phyloP scores from a whole-genome alignment of 129 eudicot species.

The Flaveria trinervia region DNA sequence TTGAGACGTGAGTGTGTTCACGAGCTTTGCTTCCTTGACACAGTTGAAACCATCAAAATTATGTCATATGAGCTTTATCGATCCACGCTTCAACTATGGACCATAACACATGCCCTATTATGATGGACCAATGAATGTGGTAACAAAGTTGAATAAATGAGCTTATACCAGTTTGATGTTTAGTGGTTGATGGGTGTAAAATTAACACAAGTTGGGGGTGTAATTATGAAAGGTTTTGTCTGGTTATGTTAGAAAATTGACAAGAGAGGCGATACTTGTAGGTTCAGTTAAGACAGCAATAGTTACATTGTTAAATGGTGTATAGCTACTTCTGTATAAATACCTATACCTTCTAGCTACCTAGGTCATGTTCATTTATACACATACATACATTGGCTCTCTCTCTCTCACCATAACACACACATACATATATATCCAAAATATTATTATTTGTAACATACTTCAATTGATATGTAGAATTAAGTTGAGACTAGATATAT shows the following conservation, averaged over 20 bases:
- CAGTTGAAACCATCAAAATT: no score
- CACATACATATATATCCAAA: no score
- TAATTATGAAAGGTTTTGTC: constrained; percentile 40
- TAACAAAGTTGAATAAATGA: constrained; percentile 35
- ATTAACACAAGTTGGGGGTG: constrained; percentile 42
- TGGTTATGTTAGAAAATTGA: constrained; percentile 40
- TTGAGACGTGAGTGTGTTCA: no score
- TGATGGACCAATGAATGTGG: constrained; percentile 37
- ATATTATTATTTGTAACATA: no score
- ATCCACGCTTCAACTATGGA: no score
- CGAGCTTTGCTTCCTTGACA: no score
- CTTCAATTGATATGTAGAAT: no score
- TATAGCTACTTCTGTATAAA: constrained; percentile 42
- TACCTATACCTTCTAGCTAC: constrained; percentile 37
- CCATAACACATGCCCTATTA: no score
- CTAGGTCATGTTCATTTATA: constrained; percentile 40
- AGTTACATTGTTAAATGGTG: constrained; percentile 40
- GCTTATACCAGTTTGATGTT: constrained; percentile 41
- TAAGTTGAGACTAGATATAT: no score
- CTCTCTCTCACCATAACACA: neutral
- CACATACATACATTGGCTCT: neutral
- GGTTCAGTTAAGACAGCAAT: constrained; percentile 46
- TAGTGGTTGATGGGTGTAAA: constrained; percentile 43
- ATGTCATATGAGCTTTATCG: no score
- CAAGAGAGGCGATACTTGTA: constrained; percentile 42